A percentile compares a stretch with the other conserved stretches of the same genome.
Evolutionary conservation across 805 yeast genomes (phyloP).

Genomic region (Suhomyces vadensis): DNA sequence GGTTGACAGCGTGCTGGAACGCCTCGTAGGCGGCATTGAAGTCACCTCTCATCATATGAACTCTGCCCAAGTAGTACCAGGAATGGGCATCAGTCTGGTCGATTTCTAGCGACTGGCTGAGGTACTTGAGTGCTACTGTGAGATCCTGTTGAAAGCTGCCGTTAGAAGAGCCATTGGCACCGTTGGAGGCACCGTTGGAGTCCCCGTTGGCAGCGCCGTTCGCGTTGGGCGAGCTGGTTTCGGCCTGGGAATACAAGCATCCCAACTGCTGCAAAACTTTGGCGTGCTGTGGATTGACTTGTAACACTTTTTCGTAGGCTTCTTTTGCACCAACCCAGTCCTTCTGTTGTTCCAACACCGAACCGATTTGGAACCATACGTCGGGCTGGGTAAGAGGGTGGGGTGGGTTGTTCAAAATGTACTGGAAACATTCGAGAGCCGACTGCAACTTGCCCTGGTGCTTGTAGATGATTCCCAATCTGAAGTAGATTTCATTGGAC

Average conservation of each 20-base stretch:
- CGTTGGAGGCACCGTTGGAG: conserved; percentile 8
- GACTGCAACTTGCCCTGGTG: conserved; percentile 85
- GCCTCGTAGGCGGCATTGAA: conserved; percentile 97
- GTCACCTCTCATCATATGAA: conserved; percentile 94
- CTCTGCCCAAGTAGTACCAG: conserved; percentile 96
- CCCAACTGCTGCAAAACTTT: conserved; percentile 96
- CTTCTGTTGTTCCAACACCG: conserved; percentile 89
- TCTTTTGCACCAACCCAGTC: conserved; percentile 91
- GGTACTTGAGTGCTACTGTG: conserved; percentile 75
- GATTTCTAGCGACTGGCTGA: conserved; percentile 84
- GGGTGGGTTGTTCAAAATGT: conserved; percentile 88
- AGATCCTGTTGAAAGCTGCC: conserved; percentile 68
- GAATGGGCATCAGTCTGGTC: conserved; percentile 92
- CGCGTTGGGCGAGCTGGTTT: conserved; percentile 14
- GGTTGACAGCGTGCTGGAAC: conserved; percentile 96
- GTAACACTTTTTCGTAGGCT: conserved; percentile 90
- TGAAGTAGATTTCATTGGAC: conserved; percentile 93
- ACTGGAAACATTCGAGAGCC: conserved; percentile 92
- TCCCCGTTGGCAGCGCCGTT: conserved; percentile 11
- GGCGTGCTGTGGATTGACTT: conserved; percentile 90
- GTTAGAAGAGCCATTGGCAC: conserved; percentile 6
- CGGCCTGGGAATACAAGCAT: conserved; percentile 76
- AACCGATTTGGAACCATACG: conserved; percentile 98
- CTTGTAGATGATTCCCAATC: conserved; percentile 94
- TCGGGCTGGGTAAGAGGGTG: conserved; percentile 95